Conservation (phyloP, 2,329 filamentous ascomycete genomes). For the Fusarium guadeloupense region DNA sequence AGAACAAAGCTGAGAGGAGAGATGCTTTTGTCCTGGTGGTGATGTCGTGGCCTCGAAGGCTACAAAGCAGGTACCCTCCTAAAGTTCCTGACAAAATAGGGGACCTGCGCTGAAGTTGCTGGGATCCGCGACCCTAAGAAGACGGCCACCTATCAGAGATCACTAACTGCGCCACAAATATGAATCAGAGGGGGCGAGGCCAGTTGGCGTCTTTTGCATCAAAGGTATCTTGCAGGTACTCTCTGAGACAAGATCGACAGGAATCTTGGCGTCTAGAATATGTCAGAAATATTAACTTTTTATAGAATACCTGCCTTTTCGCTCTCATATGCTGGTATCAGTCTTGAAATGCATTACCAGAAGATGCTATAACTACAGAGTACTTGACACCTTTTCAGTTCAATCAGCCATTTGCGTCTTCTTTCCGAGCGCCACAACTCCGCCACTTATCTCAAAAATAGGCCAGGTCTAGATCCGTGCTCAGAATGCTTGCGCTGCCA, state of each 20-base stretch:
- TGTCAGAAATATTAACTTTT: not conserved
- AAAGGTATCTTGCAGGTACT: not conserved
- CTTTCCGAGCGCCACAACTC: conserved; percentile 10
- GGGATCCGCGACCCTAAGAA: conserved; percentile 10
- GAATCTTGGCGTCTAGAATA: not conserved
- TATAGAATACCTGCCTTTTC: not conserved
- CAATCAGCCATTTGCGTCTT: too few relatives aligned
- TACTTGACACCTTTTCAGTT: not conserved
- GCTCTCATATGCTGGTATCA: too few relatives aligned
- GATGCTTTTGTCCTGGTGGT: conserved; percentile 13
- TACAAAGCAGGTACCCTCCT: conserved; percentile 11
- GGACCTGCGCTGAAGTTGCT: conserved; percentile 20
- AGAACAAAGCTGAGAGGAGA: conserved; percentile 21
- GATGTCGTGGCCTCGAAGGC: conserved; percentile 40
- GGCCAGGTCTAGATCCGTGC: conserved; percentile 17
- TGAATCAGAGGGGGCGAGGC: not conserved
- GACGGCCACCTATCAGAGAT: not conserved
- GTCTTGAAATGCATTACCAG: too few relatives aligned
- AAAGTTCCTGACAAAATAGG: conserved; percentile 34
- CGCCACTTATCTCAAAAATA: conserved; percentile 12
- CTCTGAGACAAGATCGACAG: conserved; percentile 8
- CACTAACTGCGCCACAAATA: conserved; percentile 27
- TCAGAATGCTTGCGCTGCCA: conserved; percentile 2
- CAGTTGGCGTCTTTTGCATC: conserved; percentile 11
- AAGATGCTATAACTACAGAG: not conserved